phyloP scores from a whole-genome alignment of 306 rosid genomes.

The Potentilla sterilis region DNA sequence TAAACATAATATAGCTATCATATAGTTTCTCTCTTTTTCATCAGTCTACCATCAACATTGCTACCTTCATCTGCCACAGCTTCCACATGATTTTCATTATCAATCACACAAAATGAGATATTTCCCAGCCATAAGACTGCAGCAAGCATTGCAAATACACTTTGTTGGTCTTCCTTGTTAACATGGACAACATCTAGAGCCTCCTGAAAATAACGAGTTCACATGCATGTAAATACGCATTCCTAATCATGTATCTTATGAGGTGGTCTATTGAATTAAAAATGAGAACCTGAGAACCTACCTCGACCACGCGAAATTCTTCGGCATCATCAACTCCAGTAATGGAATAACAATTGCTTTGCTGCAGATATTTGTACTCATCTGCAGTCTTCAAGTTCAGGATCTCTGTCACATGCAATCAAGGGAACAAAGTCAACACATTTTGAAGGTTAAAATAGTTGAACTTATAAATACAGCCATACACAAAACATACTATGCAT shows the following conservation, averaged over 20 bases:
- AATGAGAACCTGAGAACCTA: constrained; percentile 30
- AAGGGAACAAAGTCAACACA: constrained; percentile 16
- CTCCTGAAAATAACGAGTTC: constrained; percentile 58
- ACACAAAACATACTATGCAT: background rate
- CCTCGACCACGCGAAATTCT: constrained; percentile 76
- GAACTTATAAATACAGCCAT: background rate
- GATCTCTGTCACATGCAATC: constrained; percentile 54
- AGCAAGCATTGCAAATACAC: constrained; percentile 97
- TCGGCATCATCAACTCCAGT: constrained; percentile 79
- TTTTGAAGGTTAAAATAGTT: background rate
- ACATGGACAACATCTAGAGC: constrained; percentile 93
- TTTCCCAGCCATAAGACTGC: constrained; percentile 99
- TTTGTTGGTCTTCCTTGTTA: constrained; percentile 77
- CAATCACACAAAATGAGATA: constrained; percentile 70
- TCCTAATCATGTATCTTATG: constrained; percentile 4
- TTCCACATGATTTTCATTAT: constrained; percentile 93
- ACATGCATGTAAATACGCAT: constrained; percentile 25
- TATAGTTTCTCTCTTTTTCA: background rate
- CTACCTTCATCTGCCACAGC: constrained; percentile 83
- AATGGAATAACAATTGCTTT: constrained; percentile 83
- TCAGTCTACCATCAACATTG: constrained; percentile 12
- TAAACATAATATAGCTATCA: background rate
- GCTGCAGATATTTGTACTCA: constrained; percentile 81
- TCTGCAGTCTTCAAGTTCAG: constrained; percentile 66
- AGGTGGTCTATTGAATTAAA: constrained; percentile 1